phyloP scores from a whole-genome alignment of 2,329 filamentous ascomycete species.

The Hirsutella rhossiliensis region DNA sequence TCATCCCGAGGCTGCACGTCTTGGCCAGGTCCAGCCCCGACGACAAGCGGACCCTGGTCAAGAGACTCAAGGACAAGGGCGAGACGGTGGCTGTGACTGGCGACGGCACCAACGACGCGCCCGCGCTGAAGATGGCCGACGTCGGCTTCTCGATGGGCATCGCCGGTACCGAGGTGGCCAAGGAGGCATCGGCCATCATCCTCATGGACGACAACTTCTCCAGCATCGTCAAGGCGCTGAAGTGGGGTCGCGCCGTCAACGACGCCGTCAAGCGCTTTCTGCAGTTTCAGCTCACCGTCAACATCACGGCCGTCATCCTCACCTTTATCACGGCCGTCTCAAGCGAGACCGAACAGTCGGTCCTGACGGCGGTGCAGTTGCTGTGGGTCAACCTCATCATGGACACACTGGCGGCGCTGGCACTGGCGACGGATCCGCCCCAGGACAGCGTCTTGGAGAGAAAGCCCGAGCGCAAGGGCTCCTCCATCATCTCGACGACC shows the following conservation, averaged over 20 bases:
- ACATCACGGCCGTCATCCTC: conserved; percentile 78
- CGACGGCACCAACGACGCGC: conserved; percentile 75
- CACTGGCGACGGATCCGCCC: conserved; percentile 82
- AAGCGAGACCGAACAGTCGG: conserved; percentile 54
- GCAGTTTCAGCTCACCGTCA: conserved; percentile 73
- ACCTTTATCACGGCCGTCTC: conserved; percentile 82
- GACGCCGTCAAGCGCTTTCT: conserved; percentile 69
- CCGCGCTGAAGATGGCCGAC: conserved; percentile 68
- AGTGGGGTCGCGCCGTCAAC: conserved; percentile 69
- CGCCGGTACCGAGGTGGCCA: conserved; percentile 70
- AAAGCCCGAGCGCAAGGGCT: conserved; percentile 49
- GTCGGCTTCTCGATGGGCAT: conserved; percentile 83
- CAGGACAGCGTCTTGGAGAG: conserved; percentile 69
- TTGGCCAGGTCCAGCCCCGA: conserved; percentile 65
- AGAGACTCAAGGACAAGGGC: conserved; percentile 56
- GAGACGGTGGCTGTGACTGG: conserved; percentile 76
- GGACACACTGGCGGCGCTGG: conserved; percentile 87
- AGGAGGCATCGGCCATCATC: conserved; percentile 76
- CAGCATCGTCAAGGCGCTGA: conserved; percentile 74
- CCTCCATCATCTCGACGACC: conserved; percentile 63
- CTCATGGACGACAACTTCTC: conserved; percentile 82
- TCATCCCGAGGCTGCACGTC: conserved; percentile 59
- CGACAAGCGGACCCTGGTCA: conserved; percentile 64
- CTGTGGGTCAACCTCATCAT: conserved; percentile 97
- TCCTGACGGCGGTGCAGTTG: conserved; percentile 80